Base-by-base conservation (phyloP, 2,329 filamentous ascomycete species). In the Aspergillus niger region DNA sequence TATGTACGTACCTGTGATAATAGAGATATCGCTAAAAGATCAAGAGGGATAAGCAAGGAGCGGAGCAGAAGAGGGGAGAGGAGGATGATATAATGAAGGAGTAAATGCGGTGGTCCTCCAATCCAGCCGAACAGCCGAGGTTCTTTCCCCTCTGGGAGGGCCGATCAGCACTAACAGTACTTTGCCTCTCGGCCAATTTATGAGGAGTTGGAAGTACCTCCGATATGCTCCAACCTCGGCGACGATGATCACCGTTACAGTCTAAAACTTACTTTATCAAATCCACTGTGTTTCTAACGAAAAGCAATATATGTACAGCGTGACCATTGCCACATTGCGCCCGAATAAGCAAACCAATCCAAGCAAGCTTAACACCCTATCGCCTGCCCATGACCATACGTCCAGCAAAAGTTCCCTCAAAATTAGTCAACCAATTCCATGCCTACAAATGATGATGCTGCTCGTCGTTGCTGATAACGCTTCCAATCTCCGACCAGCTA, bases 401-500 rank as follows among this genome's bases (percentile, higher is more conserved):
- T 22, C 52, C 36, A 30, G 13, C 10, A 15, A 36, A 44, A 43
- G n/a, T 17, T 41, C 24, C 52, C n/a, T 22, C n/a, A 43, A 30
- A 24, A 5, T 20, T 20, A 17, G 5, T 50, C 47, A 47, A 47
- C 30, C 15, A 28, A 10, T 49, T 15, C 26, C 47, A 15, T 55
- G 17, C 53, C 53, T 55, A 55, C 53, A 55, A 36, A 62, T 72
- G 66, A 30, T 69, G 67, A 43, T 67, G 70, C 63, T 67, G 70
- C 63, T 79, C 76, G 57, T 79, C 75, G 38, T 72, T 72, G 66
- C 78, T 80, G 26, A 79, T 65, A 52, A 78, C 77, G 61, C 78
- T 80, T 13, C 77, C 77, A 47, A 80, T 69, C 57, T 80, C 78
- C 38, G 78, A 80, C 78, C 78, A 80, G 64, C 77, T 78, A 49